phyloP scores from a whole-genome alignment of 148 eudicot species.

The Heliamphora exappendiculata region DNA sequence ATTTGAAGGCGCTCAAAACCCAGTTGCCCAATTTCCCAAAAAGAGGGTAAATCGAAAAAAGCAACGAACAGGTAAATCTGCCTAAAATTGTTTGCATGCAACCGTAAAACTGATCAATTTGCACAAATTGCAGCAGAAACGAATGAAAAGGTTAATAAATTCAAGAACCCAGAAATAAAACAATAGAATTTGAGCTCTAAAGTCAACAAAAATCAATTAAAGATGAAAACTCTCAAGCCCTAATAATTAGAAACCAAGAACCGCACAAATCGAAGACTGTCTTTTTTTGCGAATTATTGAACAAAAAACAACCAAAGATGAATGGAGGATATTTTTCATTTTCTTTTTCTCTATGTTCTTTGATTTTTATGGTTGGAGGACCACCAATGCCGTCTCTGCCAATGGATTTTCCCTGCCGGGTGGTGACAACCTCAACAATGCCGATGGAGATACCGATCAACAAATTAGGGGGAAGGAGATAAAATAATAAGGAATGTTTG shows the following conservation, averaged over 20 bases:
- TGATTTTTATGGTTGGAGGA: too few relatives aligned
- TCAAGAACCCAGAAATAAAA: neutral
- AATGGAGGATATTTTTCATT: too few relatives aligned
- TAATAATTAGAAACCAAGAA: neutral
- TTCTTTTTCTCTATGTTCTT: neutral
- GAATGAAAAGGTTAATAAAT: neutral
- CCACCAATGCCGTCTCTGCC: neutral
- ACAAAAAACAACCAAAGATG: neutral
- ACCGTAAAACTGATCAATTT: neutral
- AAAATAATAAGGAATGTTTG: too few relatives aligned
- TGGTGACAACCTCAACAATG: neutral
- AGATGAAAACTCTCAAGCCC: neutral
- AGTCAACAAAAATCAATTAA: neutral
- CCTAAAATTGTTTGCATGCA: neutral
- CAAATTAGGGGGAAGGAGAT: too few relatives aligned
- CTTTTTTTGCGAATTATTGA: neutral
- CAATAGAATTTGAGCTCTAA: neutral
- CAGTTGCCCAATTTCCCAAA: too few relatives aligned
- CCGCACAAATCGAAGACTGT: neutral
- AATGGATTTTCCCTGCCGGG: neutral
- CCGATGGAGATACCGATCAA: too few relatives aligned
- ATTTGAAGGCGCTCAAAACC: too few relatives aligned
- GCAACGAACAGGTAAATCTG: neutral
- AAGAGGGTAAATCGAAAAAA: neutral
- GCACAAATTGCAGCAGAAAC: neutral